Base-by-base conservation (phyloP, 345 rosid species). In the Acer campestre region DNA sequence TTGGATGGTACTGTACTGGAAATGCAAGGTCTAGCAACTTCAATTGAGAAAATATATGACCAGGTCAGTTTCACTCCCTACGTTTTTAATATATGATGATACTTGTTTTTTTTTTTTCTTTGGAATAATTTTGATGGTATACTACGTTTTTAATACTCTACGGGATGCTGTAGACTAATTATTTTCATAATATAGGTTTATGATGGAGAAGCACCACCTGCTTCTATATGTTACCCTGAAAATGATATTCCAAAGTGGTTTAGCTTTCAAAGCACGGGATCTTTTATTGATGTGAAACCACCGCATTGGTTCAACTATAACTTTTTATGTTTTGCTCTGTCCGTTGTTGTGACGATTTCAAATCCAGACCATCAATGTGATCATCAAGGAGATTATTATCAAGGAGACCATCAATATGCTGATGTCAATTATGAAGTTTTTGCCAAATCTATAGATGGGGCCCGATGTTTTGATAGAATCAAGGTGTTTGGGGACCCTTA, bases 321-420 rank as follows among this genome's bases (percentile, higher is more conserved):
- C 55, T 11, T 49, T 14, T 0, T 49, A 49, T 49, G 16, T 49
- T 49, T 49, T 0, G 55, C 55, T 49, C 17, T 49, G 1, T 49
- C 4, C 17, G 16, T 49, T 49, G 55, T 12, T 49, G 55, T 49
- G 55, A 4, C 6, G 1, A 13, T 3, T 49, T 31, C 38, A 31
- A 6, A 31, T 4, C 17, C 0, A 49, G 17, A 49, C 55, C 14
- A 2, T 12, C 17, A 49, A 49, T 49, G 1, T 49, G 17, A 11
- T 49, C 53, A 12, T 48, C 53, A 48, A 10, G 53, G 53, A 0
- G 53, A 48, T 10, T 0, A 31, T 31, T n/a, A n/a, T n/a, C n/a
- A n/a, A n/a, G n/a, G n/a, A n/a, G 3, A 31, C 14, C 0, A 14
- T 0, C 2, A 0, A 49, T 3, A 13, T 42, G 1, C 46, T 0